phyloP scores from a whole-genome alignment of 805 yeast species.

The Wickerhamiella qilinensis region DNA sequence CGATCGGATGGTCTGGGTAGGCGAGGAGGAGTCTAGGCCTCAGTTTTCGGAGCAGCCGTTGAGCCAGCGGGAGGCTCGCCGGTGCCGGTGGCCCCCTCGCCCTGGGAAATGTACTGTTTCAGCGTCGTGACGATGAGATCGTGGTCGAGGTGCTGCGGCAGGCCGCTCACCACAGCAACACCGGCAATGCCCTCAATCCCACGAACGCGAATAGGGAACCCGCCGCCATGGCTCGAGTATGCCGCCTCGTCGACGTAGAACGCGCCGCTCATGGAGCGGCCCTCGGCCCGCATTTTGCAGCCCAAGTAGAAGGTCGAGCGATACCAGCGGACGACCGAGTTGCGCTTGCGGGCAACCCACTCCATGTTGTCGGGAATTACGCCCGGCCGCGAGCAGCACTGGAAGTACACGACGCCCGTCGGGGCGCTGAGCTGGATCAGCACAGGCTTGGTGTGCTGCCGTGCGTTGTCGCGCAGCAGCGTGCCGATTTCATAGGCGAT shows the following conservation, averaged over 20 bases:
- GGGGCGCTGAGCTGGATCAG: slow-evolving; percentile 15
- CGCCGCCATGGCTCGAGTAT: slow-evolving; percentile 20
- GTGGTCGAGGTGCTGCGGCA: slow-evolving; percentile 19
- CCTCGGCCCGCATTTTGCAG: slow-evolving; percentile 13
- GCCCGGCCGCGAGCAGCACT: slow-evolving; percentile 18
- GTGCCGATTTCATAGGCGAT: slow-evolving; percentile 54
- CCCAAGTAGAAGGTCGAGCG: slow-evolving; percentile 18
- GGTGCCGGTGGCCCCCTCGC: no score
- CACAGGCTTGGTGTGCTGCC: slow-evolving; percentile 10
- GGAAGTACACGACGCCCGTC: slow-evolving; percentile 17
- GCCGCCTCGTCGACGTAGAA: slow-evolving; percentile 14
- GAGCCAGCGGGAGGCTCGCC: no score
- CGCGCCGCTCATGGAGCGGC: slow-evolving; percentile 10
- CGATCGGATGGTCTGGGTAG: no score
- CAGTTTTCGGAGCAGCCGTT: no score
- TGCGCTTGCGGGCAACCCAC: slow-evolving; percentile 18
- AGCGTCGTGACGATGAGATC: slow-evolving; percentile 12
- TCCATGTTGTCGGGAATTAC: slow-evolving; percentile 17
- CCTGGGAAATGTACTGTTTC: slow-evolving; percentile 8
- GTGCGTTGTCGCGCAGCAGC: slow-evolving; percentile 36
- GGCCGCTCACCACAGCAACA: slow-evolving; percentile 18
- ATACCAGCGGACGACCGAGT: slow-evolving; percentile 16
- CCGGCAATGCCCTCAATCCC: slow-evolving; percentile 20
- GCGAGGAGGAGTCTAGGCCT: no score
- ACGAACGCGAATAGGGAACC: slow-evolving; percentile 19